A percentile compares a stretch with the other conserved stretches of the same genome.
Evolutionary conservation across 2,329 filamentous ascomycete genomes (phyloP).

Genomic region (Fusarium mexicanum): DNA sequence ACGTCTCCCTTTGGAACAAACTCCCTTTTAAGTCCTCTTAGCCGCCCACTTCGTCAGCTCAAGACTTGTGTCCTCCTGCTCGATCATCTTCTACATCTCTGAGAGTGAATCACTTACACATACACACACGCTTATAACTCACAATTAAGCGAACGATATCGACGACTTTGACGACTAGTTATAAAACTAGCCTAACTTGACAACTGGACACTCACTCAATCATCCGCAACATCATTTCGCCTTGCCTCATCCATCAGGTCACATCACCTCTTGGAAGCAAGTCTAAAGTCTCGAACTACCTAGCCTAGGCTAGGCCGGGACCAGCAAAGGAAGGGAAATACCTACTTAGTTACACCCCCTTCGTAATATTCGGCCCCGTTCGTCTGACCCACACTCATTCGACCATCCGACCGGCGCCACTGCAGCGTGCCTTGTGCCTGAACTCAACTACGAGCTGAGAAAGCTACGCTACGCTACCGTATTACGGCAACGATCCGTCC

Average conservation of each 20-base stretch:
- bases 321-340: slow-evolving; percentile 9
- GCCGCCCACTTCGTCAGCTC: neutral
- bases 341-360: slow-evolving; percentile 12
- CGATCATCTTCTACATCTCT: neutral
- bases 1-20: slow-evolving; percentile 33
- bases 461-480: slow-evolving; percentile 32
- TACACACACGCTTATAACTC: slow-evolving; percentile 9
- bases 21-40: slow-evolving; percentile 22
- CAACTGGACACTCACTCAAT: neutral
- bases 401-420: slow-evolving; percentile 42
- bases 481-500: slow-evolving; percentile 39
- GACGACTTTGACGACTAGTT: slow-evolving; percentile 19
- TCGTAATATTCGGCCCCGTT: slow-evolving; percentile 36
- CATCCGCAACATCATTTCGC: slow-evolving; percentile 3
- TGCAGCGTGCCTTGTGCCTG: slow-evolving; percentile 40
- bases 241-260: slow-evolving; percentile 32
- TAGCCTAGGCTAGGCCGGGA: slow-evolving; percentile 3
- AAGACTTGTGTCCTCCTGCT: neutral
- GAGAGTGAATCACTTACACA: slow-evolving; percentile 36
- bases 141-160: slow-evolving; percentile 27
- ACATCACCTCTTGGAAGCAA: slow-evolving; percentile 19
- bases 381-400: slow-evolving; percentile 43
- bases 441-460: slow-evolving; percentile 36
- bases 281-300: slow-evolving; percentile 1
- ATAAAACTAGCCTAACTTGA: slow-evolving; percentile 7